Percentiles rank a stretch among this genome's conserved stretches.
Evolutionary conservation across 768 basidiomycete genomes (phyloP).

Genomic region (Tricholoma bakamatsutake): DNA sequence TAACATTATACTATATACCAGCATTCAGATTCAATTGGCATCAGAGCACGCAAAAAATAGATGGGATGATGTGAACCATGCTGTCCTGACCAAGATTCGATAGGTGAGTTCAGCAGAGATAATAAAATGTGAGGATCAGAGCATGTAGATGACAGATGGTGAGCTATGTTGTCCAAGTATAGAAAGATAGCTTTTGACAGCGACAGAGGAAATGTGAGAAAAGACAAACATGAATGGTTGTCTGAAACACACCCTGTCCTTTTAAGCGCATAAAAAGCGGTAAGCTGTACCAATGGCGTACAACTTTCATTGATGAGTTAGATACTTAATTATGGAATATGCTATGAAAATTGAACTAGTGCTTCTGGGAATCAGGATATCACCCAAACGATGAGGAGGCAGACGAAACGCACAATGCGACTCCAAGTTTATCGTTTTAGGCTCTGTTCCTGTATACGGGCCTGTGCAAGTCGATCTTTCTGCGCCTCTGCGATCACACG

Average conservation of each 20-base stretch:
- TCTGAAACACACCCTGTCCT: neutral
- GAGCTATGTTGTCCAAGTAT: no score
- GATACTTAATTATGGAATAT: no score
- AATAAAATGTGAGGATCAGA: no score
- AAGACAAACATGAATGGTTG: neutral
- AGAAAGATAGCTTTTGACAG: neutral
- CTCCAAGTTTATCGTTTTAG: constrained; percentile 19
- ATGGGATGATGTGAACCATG: no score
- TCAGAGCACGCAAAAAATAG: no score
- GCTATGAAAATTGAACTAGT: no score
- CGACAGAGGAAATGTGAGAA: neutral
- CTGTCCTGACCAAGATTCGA: no score
- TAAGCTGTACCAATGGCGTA: neutral
- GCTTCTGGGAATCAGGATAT: neutral
- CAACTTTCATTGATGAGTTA: neutral
- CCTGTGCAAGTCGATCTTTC: constrained; percentile 58
- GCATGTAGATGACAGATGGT: no score
- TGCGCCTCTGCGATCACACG: constrained; percentile 77
- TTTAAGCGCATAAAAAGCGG: neutral
- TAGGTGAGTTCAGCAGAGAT: no score
- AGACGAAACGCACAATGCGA: constrained; percentile 1
- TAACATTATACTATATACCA: no score
- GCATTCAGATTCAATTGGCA: no score
- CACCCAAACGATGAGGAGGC: neutral
- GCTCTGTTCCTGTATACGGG: constrained; percentile 29